Evolutionary conservation across 2,329 filamentous ascomycete genomes (phyloP).

Genomic region (Madurella fahalii): DNA sequence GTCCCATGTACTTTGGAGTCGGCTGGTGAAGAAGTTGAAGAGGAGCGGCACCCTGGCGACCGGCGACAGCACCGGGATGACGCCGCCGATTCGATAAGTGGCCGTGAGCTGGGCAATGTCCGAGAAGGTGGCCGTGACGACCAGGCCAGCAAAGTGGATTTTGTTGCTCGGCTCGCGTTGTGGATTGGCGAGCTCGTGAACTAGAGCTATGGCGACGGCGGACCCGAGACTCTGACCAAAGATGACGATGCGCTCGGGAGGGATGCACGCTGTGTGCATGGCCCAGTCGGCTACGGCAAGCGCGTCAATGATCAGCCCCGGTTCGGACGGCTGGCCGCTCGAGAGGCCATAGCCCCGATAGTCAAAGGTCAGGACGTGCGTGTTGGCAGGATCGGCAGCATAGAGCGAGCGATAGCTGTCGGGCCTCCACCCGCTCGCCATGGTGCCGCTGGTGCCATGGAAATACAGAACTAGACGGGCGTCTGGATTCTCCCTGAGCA

Average conservation of each 20-base stretch:
- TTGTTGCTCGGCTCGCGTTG: conserved; percentile 29
- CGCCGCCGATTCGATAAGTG: conserved; percentile 55
- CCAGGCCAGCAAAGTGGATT: conserved; percentile 48
- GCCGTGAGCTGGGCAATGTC: conserved; percentile 50
- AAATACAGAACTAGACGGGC: conserved; percentile 46
- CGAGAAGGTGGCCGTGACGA: conserved; percentile 55
- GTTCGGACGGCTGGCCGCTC: conserved; percentile 51
- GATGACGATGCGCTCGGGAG: conserved; percentile 52
- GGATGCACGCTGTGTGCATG: conserved; percentile 46
- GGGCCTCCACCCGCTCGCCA: conserved; percentile 52
- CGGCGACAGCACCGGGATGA: conserved; percentile 50
- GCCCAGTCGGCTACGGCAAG: conserved; percentile 51
- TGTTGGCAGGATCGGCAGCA: conserved; percentile 46
- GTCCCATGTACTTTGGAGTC: conserved; percentile 48
- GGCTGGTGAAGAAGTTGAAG: conserved; percentile 42
- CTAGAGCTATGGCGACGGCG: conserved; percentile 34
- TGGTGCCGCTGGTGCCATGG: conserved; percentile 53
- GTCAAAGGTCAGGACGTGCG: conserved; percentile 57
- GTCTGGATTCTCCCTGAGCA: conserved; percentile 43
- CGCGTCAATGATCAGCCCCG: conserved; percentile 51
- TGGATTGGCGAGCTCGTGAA: conserved; percentile 28
- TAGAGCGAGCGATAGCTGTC: conserved; percentile 54
- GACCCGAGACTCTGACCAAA: conserved; percentile 59
- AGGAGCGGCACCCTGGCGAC: conserved; percentile 44
- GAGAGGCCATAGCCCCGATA: conserved; percentile 58